Conservation (phyloP, 495 filamentous ascomycete species). For the Aspergillus conjunctus region DNA sequence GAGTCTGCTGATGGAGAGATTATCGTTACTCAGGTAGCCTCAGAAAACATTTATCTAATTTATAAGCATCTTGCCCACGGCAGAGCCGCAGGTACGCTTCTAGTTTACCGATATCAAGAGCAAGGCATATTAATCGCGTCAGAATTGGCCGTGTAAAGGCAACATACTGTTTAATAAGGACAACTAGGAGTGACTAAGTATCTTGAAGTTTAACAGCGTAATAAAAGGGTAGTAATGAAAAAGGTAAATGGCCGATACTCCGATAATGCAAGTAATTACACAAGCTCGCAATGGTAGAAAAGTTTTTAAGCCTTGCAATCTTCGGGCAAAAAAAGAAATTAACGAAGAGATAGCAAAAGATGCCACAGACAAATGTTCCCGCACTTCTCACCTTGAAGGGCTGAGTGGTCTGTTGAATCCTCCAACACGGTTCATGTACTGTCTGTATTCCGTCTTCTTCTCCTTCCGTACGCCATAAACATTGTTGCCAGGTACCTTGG, state of each 20-base stretch:
- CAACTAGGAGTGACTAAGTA: no score
- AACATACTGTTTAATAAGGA: no score
- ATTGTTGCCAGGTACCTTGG: conserved; percentile 89
- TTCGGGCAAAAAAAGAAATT: background rate
- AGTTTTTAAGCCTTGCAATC: background rate
- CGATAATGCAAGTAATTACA: conserved; percentile 27
- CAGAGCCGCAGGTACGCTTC: no score
- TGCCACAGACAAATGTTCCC: conserved; percentile 2
- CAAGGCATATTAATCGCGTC: no score
- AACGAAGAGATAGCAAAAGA: conserved; percentile 6
- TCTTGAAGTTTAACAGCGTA: background rate
- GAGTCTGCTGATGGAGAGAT: no score
- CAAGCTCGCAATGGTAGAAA: background rate
- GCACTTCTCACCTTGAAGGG: conserved; percentile 45
- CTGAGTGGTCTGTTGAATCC: conserved; percentile 93
- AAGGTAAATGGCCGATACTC: conserved; percentile 20
- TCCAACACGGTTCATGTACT: conserved; percentile 98
- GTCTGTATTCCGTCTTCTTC: conserved; percentile 92
- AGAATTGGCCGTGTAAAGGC: no score
- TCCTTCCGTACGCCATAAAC: conserved; percentile 84
- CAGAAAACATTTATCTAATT: no score
- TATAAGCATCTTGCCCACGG: no score
- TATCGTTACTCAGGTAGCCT: no score
- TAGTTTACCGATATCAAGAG: no score
- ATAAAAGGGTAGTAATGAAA: background rate